A percentile compares a stretch with the other conserved stretches of the same genome.
phyloP scores from a whole-genome alignment of 1,284 basidiomycete species.

The Dichomitus squalens region DNA sequence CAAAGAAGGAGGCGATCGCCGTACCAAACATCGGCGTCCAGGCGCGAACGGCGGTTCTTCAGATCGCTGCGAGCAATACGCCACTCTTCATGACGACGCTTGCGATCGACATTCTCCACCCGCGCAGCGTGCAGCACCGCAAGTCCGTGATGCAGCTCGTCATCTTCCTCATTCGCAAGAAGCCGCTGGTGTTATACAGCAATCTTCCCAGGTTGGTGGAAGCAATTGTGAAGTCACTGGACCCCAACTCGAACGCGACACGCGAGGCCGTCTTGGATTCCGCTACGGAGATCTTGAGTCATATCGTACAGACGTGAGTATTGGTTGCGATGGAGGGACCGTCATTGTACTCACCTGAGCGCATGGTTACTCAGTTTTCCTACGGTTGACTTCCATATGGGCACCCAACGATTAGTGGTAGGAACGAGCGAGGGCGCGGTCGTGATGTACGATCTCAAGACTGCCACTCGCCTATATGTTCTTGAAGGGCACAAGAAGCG shows the following conservation, averaged over 20 bases:
- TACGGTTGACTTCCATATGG: constrained; percentile 87
- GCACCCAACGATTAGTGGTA: constrained; percentile 86
- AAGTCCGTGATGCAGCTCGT: constrained; percentile 92
- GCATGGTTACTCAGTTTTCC: constrained; percentile 67
- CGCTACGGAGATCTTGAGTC: constrained; percentile 91
- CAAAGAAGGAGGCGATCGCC: constrained; percentile 68
- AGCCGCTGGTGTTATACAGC: constrained; percentile 84
- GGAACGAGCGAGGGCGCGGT: constrained; percentile 93
- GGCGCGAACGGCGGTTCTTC: constrained; percentile 82
- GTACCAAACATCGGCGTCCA: constrained; percentile 62
- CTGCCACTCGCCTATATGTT: constrained; percentile 92
- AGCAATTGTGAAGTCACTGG: constrained; percentile 95
- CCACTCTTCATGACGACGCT: constrained; percentile 95
- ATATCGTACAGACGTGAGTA: constrained; percentile 84
- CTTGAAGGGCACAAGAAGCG: constrained; percentile 87
- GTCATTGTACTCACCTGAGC: not conserved
- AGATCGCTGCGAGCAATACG: constrained; percentile 84
- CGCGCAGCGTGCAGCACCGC: constrained; percentile 77
- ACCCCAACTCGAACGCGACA: constrained; percentile 84
- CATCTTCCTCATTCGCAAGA: constrained; percentile 93
- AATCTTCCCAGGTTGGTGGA: constrained; percentile 90
- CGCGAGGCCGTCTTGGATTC: constrained; percentile 89
- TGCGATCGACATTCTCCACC: constrained; percentile 87
- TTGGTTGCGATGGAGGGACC: not conserved
- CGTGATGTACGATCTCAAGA: constrained; percentile 97